These are phyloP conservation scores for Yamadazyma membranifaciens DNA, from an alignment of 1,139 yeast species.

Conservation along the genomic window DNA sequence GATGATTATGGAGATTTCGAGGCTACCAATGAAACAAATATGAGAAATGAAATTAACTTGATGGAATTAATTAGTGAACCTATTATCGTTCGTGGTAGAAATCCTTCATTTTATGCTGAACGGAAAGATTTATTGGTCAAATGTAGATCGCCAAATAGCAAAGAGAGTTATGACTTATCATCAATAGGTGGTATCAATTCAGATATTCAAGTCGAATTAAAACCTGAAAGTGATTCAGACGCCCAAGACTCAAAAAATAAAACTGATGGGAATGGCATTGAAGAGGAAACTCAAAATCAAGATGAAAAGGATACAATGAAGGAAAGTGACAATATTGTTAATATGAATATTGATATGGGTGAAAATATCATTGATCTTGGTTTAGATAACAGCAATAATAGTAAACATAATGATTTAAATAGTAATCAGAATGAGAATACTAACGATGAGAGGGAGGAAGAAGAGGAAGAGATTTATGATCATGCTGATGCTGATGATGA, in stretches of 20 bases:
- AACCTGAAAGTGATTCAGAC: background rate
- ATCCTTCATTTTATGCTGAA: constrained; percentile 62
- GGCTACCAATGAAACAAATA: constrained; percentile 19
- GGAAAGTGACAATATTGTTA: constrained; percentile 1
- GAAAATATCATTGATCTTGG: constrained; percentile 3
- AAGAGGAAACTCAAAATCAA: background rate
- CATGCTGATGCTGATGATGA: constrained; percentile 4
- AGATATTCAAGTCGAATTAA: constrained; percentile 11
- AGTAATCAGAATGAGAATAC: background rate
- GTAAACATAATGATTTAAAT: background rate
- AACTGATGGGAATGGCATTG: constrained; percentile 3
- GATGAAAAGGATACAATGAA: background rate
- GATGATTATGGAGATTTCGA: constrained; percentile 35
- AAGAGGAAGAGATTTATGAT: background rate
- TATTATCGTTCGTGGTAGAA: constrained; percentile 63
- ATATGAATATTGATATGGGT: background rate
- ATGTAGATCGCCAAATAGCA: constrained; percentile 23
- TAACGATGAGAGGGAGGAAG: background rate
- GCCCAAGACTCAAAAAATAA: background rate
- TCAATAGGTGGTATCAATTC: constrained; percentile 6
- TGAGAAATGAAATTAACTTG: constrained; percentile 33
- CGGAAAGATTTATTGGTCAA: constrained; percentile 48
- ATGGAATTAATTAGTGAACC: constrained; percentile 46
- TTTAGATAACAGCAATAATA: background rate
- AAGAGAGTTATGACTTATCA: constrained; percentile 22